Evolutionary conservation across 2,329 filamentous ascomycete species (phyloP).

Genomic region (Trichoderma sp.): DNA sequence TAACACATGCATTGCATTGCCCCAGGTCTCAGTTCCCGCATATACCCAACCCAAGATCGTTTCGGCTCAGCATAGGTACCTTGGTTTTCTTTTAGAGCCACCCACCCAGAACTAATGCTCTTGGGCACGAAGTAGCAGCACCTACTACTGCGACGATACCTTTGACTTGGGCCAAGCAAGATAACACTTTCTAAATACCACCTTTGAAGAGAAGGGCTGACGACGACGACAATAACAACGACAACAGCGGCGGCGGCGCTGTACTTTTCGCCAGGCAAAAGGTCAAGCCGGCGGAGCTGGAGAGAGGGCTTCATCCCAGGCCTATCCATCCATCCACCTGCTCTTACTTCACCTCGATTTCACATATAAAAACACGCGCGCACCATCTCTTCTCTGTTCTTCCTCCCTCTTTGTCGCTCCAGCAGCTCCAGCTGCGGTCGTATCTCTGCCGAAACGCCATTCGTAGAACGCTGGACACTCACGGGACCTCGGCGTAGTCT

Average conservation of each 20-base stretch:
- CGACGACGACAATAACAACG: background rate
- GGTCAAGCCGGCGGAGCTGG: slow-evolving; percentile 8
- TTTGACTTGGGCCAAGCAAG: background rate
- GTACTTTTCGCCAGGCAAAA: background rate
- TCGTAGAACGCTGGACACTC: background rate
- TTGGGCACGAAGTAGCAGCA: background rate
- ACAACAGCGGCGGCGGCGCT: background rate
- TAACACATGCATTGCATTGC: slow-evolving; percentile 22
- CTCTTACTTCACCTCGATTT: background rate
- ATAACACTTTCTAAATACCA: background rate
- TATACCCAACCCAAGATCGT: slow-evolving; percentile 3
- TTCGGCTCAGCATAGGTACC: background rate
- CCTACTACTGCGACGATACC: background rate
- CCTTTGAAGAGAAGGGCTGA: background rate
- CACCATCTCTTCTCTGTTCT: background rate
- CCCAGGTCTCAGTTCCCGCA: slow-evolving; percentile 23
- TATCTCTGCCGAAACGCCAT: background rate
- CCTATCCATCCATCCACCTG: background rate
- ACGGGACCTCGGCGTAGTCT: background rate
- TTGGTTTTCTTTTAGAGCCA: background rate
- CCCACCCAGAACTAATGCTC: background rate
- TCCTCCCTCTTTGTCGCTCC: background rate
- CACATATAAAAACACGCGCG: background rate
- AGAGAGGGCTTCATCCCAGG: background rate
- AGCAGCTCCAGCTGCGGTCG: background rate